phyloP scores from a whole-genome alignment of 192 early-diverging fungal species.

The Coemansia umbellata region DNA sequence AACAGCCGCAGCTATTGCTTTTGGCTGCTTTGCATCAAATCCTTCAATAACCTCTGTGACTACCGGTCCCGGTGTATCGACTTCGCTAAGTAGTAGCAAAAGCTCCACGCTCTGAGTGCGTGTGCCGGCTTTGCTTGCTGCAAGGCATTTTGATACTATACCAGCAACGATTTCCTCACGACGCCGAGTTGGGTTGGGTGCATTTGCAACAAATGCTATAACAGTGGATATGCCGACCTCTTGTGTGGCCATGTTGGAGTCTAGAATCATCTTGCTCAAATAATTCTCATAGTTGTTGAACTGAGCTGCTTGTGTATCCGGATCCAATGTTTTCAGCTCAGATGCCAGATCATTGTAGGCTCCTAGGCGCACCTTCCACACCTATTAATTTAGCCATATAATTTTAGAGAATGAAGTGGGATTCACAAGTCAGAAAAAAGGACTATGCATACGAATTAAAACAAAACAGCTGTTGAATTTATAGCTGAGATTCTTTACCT shows the following conservation, averaged over 20 bases:
- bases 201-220: slow-evolving; percentile 75
- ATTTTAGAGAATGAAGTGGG: not conserved
- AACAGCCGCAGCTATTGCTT: slow-evolving; percentile 76
- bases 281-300: slow-evolving; percentile 68
- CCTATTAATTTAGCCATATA: slow-evolving; percentile 46
- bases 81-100: slow-evolving; percentile 83
- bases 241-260: slow-evolving; percentile 88
- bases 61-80: slow-evolving; percentile 78
- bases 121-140: slow-evolving; percentile 76
- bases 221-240: slow-evolving; percentile 76
- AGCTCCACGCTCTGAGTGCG: slow-evolving; percentile 74
- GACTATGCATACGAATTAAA: not conserved
- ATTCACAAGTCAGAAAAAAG: not conserved
- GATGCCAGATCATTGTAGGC: slow-evolving; percentile 80
- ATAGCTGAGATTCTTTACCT: slow-evolving; percentile 53
- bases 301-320: slow-evolving; percentile 54
- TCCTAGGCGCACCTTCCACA: slow-evolving; percentile 88
- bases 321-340: slow-evolving; percentile 64
- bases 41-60: slow-evolving; percentile 76
- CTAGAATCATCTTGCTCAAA: slow-evolving; percentile 77
- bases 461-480: not conserved
- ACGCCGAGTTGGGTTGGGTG: slow-evolving; percentile 69
- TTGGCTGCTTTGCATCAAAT: slow-evolving; percentile 84
- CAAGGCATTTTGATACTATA: slow-evolving; percentile 83
- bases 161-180: slow-evolving; percentile 68